Base-by-base conservation (phyloP, 2,329 filamentous ascomycete genomes). In the Ophiostoma quercus region DNA sequence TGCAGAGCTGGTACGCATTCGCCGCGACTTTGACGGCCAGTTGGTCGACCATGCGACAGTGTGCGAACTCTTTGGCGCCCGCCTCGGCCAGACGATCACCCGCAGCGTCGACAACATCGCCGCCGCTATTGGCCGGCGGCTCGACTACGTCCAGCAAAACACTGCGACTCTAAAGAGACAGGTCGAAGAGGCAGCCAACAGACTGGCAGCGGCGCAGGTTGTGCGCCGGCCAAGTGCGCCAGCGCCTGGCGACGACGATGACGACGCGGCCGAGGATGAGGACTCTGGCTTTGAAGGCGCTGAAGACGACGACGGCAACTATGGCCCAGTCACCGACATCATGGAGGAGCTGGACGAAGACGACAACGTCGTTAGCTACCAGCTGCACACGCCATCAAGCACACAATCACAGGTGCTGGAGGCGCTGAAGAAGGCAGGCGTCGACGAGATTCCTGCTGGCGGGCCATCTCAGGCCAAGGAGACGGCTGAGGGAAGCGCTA, bases 91-190 rank as follows among this genome's bases (percentile, higher is more conserved):
- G 62, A 43, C 66, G 7, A 71, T 72, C 37, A 72, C 68, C 8
- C 86, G 88, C 74, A 83, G 82, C 63, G 82, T 83, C 71, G 81
- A 84, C 68, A 89, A 94, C 76, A 86, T 95, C 71, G 77, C 89
- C 72, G 86, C 86, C 75, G 79, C 91, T 32, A 84, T 96, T 63
- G 84, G 86, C 29, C 88, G 92, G 71, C 87, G 95, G 60, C 87
- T 96, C 77, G 94, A 97, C 78, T 98, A 98, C 78, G 92, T 97
- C 69, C 87, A 88, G 76, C 88, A 90, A 77, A 98, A 97, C 79
- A 86, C 94, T 69, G 80, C 84, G 67, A 90, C 88, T 0, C 81
- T 97, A 70, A 86, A 90, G 76, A 92, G 90, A 76, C 88, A 92
- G 75, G 81, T 96, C 25, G 85, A 87, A 71, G 79, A 83, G 1